Base-by-base conservation (phyloP, 2,329 filamentous ascomycete genomes). In the Talaromyces rugulosus region DNA sequence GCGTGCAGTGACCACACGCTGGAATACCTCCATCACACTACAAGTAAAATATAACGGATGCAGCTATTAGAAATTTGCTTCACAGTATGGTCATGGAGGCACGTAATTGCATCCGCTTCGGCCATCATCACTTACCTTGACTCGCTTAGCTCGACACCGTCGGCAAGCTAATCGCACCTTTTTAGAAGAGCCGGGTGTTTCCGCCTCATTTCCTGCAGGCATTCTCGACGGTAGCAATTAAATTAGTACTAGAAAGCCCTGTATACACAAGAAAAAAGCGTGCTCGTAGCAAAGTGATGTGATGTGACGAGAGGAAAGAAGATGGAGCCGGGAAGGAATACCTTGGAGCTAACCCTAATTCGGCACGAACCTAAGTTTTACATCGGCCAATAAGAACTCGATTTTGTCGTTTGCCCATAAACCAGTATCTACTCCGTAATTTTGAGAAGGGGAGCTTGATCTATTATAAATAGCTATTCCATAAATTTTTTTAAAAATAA, bases 161-260 rank as follows among this genome's bases (percentile, higher is more conserved):
- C 69, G 70, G 62, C 75, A 78, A 4, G 76, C 76, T 31, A 77
- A 65, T 3, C 75, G 74, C 51, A 78, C 74, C 53, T 78, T 78
- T 58, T 74, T 74, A 0, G 70, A 66, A 12, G 66, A 59, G 3
- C 34, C 56, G 4, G 44, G 57, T 18, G 36, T 40, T 50, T 42
- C 55, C 6, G 14, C 54, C 18, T 42, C 54, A 42, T 56, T 23
- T 1, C 6, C 11, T 28, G 54, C 3, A 16, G 54, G 7, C 54
- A 56, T 56, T 6, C 4, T 34, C 8, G 16, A n/a, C 4, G n/a
- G 14, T 18, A 6, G 1, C 9, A 2, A 55, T 27, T 56, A 56
- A 33, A 40, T 40, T 27, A n/a, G 8, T 14, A 30, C 12, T 0
- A n/a, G 16, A 18, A 1, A 56, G 9, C 11, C 23, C 14, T 56